Evolutionary conservation across 2,329 filamentous ascomycete genomes (phyloP).

Genomic region (Thielaviopsis populi): DNA sequence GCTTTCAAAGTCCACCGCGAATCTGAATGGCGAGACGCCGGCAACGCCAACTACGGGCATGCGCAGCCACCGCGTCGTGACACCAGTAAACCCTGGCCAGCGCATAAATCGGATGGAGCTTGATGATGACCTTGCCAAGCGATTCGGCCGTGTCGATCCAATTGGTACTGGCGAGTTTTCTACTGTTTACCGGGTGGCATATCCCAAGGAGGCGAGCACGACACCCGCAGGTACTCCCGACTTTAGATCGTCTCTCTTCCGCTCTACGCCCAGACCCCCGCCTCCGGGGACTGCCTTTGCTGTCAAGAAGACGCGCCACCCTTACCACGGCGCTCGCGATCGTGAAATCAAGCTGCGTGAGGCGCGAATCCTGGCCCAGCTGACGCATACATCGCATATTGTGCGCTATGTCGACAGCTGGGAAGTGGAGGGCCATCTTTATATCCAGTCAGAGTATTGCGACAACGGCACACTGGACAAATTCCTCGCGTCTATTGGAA

Average conservation of each 20-base stretch:
- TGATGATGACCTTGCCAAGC: constrained; percentile 55
- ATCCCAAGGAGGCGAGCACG: constrained; percentile 20
- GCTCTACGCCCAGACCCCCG: constrained; percentile 34
- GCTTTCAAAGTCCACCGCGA: constrained; percentile 46
- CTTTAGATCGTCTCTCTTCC: constrained; percentile 30
- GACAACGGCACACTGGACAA: constrained; percentile 82
- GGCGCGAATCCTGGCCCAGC: constrained; percentile 60
- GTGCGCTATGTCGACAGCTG: constrained; percentile 73
- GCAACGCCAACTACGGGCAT: constrained; percentile 63
- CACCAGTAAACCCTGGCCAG: constrained; percentile 49
- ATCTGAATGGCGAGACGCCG: constrained; percentile 29
- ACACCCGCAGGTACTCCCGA: constrained; percentile 13
- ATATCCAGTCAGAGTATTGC: constrained; percentile 95
- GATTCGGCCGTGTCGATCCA: constrained; percentile 68
- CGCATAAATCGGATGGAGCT: constrained; percentile 49
- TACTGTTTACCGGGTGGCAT: constrained; percentile 66
- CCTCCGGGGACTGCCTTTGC: constrained; percentile 56
- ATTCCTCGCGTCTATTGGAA: constrained; percentile 70
- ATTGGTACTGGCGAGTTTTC: constrained; percentile 89
- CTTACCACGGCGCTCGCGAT: constrained; percentile 63
- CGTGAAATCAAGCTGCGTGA: constrained; percentile 74
- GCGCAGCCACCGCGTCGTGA: constrained; percentile 35
- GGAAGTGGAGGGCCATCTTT: constrained; percentile 73
- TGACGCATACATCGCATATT: constrained; percentile 71
- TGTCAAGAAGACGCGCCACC: constrained; percentile 81